Evolutionary conservation across 441 rosid genomes (phyloP), one percentile per base, ranked within the genome.

Genomic region (Syzygium malaccense): DNA sequence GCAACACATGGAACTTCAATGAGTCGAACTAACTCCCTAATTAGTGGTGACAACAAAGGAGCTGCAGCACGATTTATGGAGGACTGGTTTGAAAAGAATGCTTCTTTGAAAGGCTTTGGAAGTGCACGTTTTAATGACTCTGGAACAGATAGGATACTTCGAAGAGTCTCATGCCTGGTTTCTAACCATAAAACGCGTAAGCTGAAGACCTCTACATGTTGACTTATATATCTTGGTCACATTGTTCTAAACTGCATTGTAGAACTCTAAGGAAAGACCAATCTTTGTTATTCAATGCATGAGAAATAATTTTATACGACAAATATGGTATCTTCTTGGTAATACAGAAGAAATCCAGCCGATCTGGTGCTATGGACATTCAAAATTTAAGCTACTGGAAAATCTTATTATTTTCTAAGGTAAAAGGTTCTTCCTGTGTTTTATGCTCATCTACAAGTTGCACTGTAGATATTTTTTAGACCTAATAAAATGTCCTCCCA

Each of bases 1-100:
- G 96, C 99, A 71, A 98, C 99, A 89, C 99, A 98, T 88, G 99
- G 99, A 89, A 96, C 99, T 86, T 98, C 99, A 91, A 98, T 96
- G 99, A 95, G 99, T 87, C 98, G 99, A 87, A 88, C 97, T 88
- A 96, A 98, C 95, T 94, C 99, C 64, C 93, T 96, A 92, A 94
- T 96, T 87, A 96, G 99, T 89, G 99, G 99, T 90, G 99, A 98
- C 92, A 98, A 98, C 95, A 98, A 98, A 93, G 99, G 99, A 32
- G 93, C 99, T 87, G 99, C 98, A 87, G 96, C 99, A 14, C 94
- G 99, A 87, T 92, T 96, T 90, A 96, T 95, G 99, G 99, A 98
- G 92, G 99, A 97, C 89, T 96, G 98, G 99, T 95, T 96, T 94
- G 93, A 93, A 87, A 94, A 93, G 89, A 92, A 89, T 54, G 87